Evolutionary conservation across 2,329 filamentous ascomycete species (phyloP).

Genomic region (Pseudocercospora fuligena): DNA sequence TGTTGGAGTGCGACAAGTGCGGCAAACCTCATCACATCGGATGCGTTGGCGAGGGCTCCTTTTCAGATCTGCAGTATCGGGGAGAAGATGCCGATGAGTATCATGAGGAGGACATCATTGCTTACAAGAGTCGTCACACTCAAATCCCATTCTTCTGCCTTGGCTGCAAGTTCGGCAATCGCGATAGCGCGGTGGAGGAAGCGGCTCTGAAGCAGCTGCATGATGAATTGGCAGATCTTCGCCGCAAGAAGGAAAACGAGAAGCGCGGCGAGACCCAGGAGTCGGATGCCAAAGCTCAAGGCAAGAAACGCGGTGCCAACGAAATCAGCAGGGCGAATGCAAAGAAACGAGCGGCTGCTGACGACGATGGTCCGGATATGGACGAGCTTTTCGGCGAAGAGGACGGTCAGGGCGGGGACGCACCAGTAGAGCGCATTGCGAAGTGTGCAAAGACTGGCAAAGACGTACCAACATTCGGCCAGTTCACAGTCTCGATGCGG

Average conservation of each 20-base stretch:
- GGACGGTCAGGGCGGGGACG: background rate
- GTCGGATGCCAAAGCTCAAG: background rate
- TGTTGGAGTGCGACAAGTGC: constrained; percentile 24
- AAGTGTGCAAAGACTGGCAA: background rate
- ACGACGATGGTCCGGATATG: background rate
- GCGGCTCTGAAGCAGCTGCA: background rate
- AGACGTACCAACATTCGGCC: background rate
- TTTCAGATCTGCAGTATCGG: constrained; percentile 7
- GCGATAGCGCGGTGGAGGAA: background rate
- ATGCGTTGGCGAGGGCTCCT: constrained; percentile 21
- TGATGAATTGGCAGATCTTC: background rate
- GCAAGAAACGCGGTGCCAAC: background rate
- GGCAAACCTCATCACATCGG: constrained; percentile 16
- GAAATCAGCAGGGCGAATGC: background rate
- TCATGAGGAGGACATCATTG: constrained; percentile 8
- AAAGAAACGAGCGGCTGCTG: background rate
- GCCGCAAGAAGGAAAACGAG: background rate
- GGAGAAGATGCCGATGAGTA: constrained; percentile 4
- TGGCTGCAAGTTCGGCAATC: background rate
- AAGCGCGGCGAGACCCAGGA: background rate
- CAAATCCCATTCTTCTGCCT: background rate
- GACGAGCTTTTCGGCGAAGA: background rate
- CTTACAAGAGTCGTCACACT: background rate
- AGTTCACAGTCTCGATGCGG: background rate
- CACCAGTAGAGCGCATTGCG: background rate